Evolutionary conservation across 495 filamentous ascomycete species (phyloP).

Genomic region (Melanomma pulvis-pyrius): DNA sequence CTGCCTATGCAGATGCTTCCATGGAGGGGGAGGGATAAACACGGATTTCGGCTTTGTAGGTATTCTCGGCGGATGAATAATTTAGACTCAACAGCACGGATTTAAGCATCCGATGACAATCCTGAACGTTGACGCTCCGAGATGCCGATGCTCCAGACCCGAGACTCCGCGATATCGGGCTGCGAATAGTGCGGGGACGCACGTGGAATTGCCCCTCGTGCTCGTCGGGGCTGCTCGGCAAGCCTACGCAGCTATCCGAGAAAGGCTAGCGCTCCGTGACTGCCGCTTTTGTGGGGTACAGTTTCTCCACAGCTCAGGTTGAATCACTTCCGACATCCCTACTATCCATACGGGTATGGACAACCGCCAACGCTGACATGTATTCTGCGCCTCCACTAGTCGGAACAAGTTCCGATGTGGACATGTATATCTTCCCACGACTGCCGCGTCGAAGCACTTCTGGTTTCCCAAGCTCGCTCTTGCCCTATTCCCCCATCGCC

Average conservation of each 20-base stretch:
- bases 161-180: constrained; percentile 22
- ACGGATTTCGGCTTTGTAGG: background rate
- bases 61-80: background rate
- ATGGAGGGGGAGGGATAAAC: too few relatives aligned
- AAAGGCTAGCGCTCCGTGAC: background rate
- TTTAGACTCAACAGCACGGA: background rate
- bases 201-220: constrained; percentile 7
- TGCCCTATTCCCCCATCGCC: background rate
- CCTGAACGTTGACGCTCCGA: background rate
- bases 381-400: background rate
- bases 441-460: background rate
- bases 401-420: background rate
- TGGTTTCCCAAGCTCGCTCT: background rate
- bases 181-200: background rate
- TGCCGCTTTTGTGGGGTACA: constrained; percentile 17
- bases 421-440: background rate
- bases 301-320: constrained; percentile 5
- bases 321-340: background rate
- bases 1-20: too few relatives aligned
- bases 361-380: constrained; percentile 9
- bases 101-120: background rate
- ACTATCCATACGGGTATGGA: background rate
- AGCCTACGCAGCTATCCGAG: background rate
- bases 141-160: constrained; percentile 8
- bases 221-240: constrained; percentile 28